Base-by-base conservation (phyloP, 352 stramenopile species). In the Peronosclerospora sorghi region DNA sequence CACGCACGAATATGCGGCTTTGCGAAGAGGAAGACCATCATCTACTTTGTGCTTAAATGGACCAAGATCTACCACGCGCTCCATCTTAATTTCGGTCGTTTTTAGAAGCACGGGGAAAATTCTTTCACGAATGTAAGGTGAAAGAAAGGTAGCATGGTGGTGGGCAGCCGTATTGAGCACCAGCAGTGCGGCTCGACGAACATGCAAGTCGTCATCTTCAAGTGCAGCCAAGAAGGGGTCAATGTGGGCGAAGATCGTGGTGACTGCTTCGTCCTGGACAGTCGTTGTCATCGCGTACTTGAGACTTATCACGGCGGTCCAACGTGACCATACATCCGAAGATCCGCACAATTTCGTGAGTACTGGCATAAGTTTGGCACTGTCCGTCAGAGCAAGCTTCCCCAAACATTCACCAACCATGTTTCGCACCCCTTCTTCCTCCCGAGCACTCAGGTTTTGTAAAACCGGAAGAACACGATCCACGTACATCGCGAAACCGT, bases 41-140 rank as follows among this genome's bases (percentile, higher is more conserved):
- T 94, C 82, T 21, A 99, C 95, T 48, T 95, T 98, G 60, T 98
- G 95, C 58, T 98, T 99, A 69, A 99, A 99, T 15, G 96, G 96
- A 41, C 96, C 96, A 39, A 99, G 77, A 62, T 99, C 94, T 26
- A 99, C 94, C 24, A 95, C 88, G 21, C 95, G 82, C 56, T 98
- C 86, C 44, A 98, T 60, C 58, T 97, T 97, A 14, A 98, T 76
- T 37, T 95, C 71, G 17, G 94, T 90, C 12, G 77, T 71, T 40
- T 83, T 79, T 26, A 97, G 81, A 2, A 98, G 70, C 9, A 83
- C 61, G 14, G 94, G 93, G 41, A 97, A 78, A 32, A 98, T 89
- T 23, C 69, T 61, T 1, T 94, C 80, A 24, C 86, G 82, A 30
- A 90, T 73, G 43, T 82, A 79, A 13, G 81, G 73, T 14, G 71